Percentiles rank a stretch among this genome's conserved stretches.
These are phyloP conservation scores for Phalaenopsis hybrid DNA, from an alignment of 116 monocot genomes.

Conservation along the genomic window DNA sequence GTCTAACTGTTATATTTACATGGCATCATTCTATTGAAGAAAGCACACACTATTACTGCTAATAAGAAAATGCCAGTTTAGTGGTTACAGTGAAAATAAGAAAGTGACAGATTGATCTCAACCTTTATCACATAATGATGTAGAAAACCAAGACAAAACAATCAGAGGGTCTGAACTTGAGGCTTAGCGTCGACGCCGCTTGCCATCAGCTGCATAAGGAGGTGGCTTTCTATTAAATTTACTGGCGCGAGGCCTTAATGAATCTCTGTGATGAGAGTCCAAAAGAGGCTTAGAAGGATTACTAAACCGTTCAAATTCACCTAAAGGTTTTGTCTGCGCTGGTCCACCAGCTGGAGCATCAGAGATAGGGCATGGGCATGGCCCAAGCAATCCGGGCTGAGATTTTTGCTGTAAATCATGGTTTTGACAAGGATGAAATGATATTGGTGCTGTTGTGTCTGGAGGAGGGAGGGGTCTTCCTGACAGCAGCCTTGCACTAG, in stretches of 20 bases:
- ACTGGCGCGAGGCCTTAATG: background rate
- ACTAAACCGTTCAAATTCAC: background rate
- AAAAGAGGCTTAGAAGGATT: background rate
- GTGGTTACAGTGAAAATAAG: background rate
- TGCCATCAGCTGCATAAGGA: background rate
- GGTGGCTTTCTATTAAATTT: background rate
- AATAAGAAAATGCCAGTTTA: background rate
- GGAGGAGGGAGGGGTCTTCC: background rate
- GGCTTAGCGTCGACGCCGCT: background rate
- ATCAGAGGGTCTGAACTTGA: background rate
- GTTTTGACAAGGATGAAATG: background rate
- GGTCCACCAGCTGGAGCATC: background rate
- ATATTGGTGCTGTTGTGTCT: background rate
- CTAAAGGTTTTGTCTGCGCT: background rate
- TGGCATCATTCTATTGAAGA: background rate
- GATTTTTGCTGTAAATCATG: constrained; percentile 7
- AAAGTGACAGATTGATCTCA: background rate
- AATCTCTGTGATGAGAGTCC: background rate
- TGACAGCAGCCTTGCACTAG: background rate
- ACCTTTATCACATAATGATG: background rate
- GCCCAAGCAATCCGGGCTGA: constrained; percentile 6
- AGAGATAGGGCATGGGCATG: constrained; percentile 2
- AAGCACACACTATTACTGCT: background rate
- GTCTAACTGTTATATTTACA: no score
- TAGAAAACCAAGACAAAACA: background rate